phyloP scores from a whole-genome alignment of 129 eudicot species.

The Apium graveolens region DNA sequence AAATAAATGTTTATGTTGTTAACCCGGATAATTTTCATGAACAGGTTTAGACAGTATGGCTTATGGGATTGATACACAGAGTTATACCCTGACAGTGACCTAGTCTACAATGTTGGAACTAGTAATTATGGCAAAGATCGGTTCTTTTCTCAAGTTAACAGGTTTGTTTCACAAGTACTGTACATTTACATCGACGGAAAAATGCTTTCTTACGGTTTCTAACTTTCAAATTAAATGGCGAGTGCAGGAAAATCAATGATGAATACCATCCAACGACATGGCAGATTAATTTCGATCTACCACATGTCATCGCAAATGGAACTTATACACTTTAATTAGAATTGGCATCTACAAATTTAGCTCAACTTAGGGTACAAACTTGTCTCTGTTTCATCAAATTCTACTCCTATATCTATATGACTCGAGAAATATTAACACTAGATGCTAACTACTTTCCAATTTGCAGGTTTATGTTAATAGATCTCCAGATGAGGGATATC shows the following conservation, averaged over 20 bases:
- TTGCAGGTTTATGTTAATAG: conserved; percentile 34
- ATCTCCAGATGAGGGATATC: not conserved
- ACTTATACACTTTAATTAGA: conserved; percentile 58
- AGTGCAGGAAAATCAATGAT: conserved; percentile 26
- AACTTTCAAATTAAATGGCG: not conserved
- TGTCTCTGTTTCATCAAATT: not conserved
- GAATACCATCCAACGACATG: conserved; percentile 42
- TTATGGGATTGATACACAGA: conserved; percentile 60
- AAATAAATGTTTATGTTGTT: not conserved
- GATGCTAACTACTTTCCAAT: not conserved
- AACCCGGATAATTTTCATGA: not conserved
- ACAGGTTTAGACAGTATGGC: conserved; percentile 78
- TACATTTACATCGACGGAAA: not conserved
- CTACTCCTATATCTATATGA: not conserved
- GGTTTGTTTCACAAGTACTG: conserved; percentile 11
- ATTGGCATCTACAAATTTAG: conserved; percentile 46
- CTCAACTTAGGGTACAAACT: conserved; percentile 40
- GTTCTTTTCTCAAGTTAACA: conserved; percentile 60
- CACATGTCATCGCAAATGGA: conserved; percentile 12
- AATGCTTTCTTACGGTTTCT: no score
- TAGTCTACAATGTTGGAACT: conserved; percentile 42
- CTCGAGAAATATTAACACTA: not conserved
- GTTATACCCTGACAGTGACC: conserved; percentile 46
- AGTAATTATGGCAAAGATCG: conserved; percentile 41
- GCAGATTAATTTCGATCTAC: conserved; percentile 44